A percentile compares a stretch with the other conserved stretches of the same genome.
Evolutionary conservation across 257 asterid species (phyloP).

Genomic region (Schizonepeta tenuifolia): DNA sequence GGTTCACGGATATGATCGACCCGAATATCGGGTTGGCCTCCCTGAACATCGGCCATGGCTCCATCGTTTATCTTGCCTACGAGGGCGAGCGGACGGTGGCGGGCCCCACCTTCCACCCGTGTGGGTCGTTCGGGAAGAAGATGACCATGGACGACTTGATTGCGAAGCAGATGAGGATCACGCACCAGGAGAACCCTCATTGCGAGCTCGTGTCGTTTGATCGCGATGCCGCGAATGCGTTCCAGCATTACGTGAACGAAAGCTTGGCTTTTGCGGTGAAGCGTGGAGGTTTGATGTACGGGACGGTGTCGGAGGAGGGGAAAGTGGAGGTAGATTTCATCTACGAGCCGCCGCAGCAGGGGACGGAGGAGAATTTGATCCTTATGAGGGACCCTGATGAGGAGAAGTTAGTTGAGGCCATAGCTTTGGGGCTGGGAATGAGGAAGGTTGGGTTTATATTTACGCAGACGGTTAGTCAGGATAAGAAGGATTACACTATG

Average conservation of each 20-base stretch:
- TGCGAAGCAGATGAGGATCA: constrained; percentile 91
- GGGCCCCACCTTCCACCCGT: constrained; percentile 71
- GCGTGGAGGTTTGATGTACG: constrained; percentile 94
- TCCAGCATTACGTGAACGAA: constrained; percentile 91
- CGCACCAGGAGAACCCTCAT: constrained; percentile 89
- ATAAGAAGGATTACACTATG: constrained; percentile 85
- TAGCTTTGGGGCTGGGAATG: constrained; percentile 87
- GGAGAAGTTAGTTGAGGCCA: constrained; percentile 78
- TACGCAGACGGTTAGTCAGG: constrained; percentile 85
- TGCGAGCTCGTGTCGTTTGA: constrained; percentile 91
- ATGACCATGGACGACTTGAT: constrained; percentile 98
- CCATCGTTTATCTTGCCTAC: constrained; percentile 77
- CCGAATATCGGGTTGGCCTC: constrained; percentile 53
- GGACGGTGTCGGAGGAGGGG: constrained; percentile 79
- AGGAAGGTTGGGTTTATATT: constrained; percentile 85
- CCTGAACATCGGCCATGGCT: constrained; percentile 69
- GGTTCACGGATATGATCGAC: constrained; percentile 72
- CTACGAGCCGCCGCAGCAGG: constrained; percentile 93
- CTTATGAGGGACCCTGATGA: constrained; percentile 75
- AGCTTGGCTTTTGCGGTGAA: constrained; percentile 84
- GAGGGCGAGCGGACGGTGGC: constrained; percentile 81
- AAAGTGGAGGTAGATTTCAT: constrained; percentile 86
- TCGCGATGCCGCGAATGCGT: constrained; percentile 88
- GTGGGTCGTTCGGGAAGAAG: constrained; percentile 94
- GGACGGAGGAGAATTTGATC: constrained; percentile 67